Evolutionary conservation across 495 filamentous ascomycete genomes (phyloP), one percentile per base, ranked within the genome.

Genomic region (Astrothelium macrocarpum): DNA sequence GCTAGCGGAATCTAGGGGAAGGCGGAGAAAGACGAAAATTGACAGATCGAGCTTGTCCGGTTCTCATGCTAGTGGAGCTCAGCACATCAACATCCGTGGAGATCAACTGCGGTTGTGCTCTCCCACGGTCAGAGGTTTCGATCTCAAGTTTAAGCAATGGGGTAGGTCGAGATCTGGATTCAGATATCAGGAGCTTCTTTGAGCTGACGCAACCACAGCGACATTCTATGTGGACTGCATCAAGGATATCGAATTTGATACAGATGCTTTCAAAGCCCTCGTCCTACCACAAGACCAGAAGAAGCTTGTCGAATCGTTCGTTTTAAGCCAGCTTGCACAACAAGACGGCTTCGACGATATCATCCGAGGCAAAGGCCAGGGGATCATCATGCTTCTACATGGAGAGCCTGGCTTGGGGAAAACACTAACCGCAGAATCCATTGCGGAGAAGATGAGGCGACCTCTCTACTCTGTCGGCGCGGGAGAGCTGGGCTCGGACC

Each of bases 401-500:
- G 85, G 85, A 3, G 75, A 73, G 0, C 83, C 85, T 0, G 85
- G 83, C 0, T 77, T 79, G 7, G 83, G 83, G 12, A 86, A 87
- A 68, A 85, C 84, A 2, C 67, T 82, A 2, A 86, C 84, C 0
- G 84, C 82, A 11, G 72, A 78, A 62, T 73, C 76, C 0, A 77
- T 86, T 5, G 82, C 84, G 1, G 81, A 85, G 63, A 71, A 77
- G 18, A 76, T 78, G 18, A 66, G 74, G n/a, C 76, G 74, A 16
- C 84, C 84, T 2, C 71, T 86, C 0, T 83, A 82, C 63, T 71
- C 74, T n/a, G 77, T 87, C 5, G 80, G 76, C 42, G 78, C 79
- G 0, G 81, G 82, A 0, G 83, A 86, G 59, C 72, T 86, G 0
- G 77, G 81, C 1, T 72, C 69, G 5, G 71, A 75, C 7, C 76